Conservation (phyloP, 768 basidiomycete genomes). For the Boletus subparvulus region DNA sequence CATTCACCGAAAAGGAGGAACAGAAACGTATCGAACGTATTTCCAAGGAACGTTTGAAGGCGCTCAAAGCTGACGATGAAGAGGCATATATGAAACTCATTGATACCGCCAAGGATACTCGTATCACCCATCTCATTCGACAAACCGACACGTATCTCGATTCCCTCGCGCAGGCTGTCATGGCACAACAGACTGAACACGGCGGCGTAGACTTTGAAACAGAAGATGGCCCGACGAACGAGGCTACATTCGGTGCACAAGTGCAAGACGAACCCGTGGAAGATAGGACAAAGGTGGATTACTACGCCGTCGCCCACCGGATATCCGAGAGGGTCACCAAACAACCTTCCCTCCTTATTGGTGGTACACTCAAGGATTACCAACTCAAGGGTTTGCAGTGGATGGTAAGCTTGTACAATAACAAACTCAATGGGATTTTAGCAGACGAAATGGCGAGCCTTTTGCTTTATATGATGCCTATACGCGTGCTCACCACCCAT, state of each 20-base stretch:
- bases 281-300: conserved; percentile 80
- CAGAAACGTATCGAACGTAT: conserved; percentile 95
- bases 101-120: conserved; percentile 98
- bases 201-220: conserved; percentile 49
- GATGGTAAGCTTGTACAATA: conserved; percentile 99
- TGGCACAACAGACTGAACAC: conserved; percentile 83
- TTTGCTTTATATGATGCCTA: not conserved
- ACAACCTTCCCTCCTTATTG: conserved; percentile 74
- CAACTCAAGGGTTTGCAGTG: conserved; percentile 94
- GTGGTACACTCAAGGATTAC: conserved; percentile 92
- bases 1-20: conserved; percentile 94
- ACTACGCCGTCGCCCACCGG: conserved; percentile 93
- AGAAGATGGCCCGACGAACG: conserved; percentile 75
- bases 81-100: conserved; percentile 99
- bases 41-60: conserved; percentile 96
- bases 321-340: conserved; percentile 81
- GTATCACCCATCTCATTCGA: conserved; percentile 92
- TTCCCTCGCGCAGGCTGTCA: conserved; percentile 90
- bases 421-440: conserved; percentile 90
- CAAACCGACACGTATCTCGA: conserved; percentile 97
- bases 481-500: conserved; percentile 10
- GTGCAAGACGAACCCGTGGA: conserved; percentile 58
- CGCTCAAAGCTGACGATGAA: conserved; percentile 96
- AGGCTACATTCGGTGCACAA: conserved; percentile 89
- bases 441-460: conserved; percentile 86